A percentile compares a stretch with the other conserved stretches of the same genome.
phyloP scores from a whole-genome alignment of 2,329 filamentous ascomycete species.

The Pseudogymnoascus sp. region DNA sequence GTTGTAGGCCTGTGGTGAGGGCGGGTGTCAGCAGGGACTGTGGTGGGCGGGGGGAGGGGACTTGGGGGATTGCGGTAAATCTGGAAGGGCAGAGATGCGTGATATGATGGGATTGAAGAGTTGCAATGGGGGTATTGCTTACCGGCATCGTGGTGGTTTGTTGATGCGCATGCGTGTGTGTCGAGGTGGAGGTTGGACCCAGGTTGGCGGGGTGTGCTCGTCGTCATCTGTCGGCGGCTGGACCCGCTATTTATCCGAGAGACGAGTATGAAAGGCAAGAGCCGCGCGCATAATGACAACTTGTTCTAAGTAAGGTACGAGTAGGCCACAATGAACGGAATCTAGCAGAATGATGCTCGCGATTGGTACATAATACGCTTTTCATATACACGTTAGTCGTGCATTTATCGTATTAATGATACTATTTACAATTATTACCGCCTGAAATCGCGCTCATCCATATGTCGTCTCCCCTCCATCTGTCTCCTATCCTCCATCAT shows the following conservation, averaged over 20 bases:
- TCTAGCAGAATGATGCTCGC: not conserved
- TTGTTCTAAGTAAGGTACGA: not conserved
- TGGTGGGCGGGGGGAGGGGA: not conserved
- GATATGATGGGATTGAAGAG: not conserved
- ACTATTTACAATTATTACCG: slow-evolving; percentile 7
- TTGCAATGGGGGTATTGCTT: not conserved
- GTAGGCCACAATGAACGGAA: not conserved
- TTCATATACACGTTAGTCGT: slow-evolving; percentile 3
- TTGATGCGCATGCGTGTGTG: slow-evolving; percentile 4
- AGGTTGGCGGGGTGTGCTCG: slow-evolving; percentile 1
- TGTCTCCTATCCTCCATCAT: slow-evolving; percentile 6
- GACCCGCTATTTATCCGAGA: slow-evolving; percentile 6
- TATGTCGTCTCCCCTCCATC: not conserved
- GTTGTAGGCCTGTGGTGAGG: slow-evolving; percentile 71
- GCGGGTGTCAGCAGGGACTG: not conserved
- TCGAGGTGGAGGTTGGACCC: not conserved
- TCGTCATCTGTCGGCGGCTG: slow-evolving; percentile 7
- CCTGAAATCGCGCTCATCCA: slow-evolving; percentile 4
- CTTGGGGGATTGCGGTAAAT: not conserved
- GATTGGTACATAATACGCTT: not conserved
- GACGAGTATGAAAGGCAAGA: not conserved
- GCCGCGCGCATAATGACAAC: slow-evolving; percentile 2
- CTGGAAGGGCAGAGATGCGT: not conserved
- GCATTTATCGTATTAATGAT: slow-evolving; percentile 3
- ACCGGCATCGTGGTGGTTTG: slow-evolving; percentile 7